Conservation (phyloP, 2,329 filamentous ascomycete genomes). For the Penicillium sp. region DNA sequence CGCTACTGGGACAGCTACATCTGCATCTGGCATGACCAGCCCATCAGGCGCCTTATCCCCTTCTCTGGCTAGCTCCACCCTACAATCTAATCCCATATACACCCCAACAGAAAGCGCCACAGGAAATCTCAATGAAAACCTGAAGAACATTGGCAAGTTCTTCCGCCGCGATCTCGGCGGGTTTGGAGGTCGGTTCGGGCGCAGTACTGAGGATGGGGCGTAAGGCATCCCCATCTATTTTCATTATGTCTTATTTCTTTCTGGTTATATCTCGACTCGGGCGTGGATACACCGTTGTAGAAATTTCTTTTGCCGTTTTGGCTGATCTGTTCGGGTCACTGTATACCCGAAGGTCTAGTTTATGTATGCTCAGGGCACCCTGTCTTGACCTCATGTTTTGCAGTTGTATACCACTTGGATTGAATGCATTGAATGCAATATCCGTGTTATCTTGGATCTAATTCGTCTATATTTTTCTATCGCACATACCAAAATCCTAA, state of each 20-base stretch:
- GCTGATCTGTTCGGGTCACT: background rate
- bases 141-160: constrained; percentile 95
- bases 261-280: background rate
- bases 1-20: constrained; percentile 22
- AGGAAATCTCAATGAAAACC: constrained; percentile 82
- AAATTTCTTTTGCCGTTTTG: background rate
- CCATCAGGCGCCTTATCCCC: constrained; percentile 27
- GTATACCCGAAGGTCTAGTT: background rate
- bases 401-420: constrained; percentile 5
- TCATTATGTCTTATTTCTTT: background rate
- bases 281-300: background rate
- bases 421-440: background rate
- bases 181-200: constrained; percentile 69
- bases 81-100: constrained; percentile 22
- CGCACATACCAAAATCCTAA: background rate
- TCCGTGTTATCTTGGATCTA: background rate
- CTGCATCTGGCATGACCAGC: constrained; percentile 31
- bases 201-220: constrained; percentile 19
- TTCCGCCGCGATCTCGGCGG: constrained; percentile 83
- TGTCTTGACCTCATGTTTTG: background rate
- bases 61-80: constrained; percentile 20
- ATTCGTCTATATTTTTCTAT: background rate
- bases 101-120: constrained; percentile 45
- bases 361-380: background rate
- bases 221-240: background rate